These are phyloP conservation scores for Penicillium canariense DNA, from an alignment of 495 filamentous ascomycete species.

Conservation along the genomic window DNA sequence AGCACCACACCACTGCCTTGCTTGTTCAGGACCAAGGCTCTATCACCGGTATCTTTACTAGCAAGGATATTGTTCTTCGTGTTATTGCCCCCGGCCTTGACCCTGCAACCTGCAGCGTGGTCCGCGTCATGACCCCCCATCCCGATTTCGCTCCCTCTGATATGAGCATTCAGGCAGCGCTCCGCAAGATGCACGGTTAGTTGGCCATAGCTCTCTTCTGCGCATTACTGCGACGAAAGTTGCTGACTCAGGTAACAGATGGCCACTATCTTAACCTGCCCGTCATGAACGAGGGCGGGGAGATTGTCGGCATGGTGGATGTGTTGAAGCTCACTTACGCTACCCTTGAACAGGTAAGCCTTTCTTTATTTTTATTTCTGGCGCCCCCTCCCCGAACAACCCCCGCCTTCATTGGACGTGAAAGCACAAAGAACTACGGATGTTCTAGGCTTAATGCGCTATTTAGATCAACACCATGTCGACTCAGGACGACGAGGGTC, in stretches of 20 bases:
- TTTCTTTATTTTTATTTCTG: neutral
- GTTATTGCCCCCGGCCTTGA: slow-evolving; percentile 97
- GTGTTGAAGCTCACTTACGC: slow-evolving; percentile 97
- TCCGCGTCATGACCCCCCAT: slow-evolving; percentile 98
- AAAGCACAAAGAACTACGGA: no score
- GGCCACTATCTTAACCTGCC: slow-evolving; percentile 97
- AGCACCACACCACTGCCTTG: slow-evolving; percentile 95
- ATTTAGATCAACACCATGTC: slow-evolving; percentile 71
- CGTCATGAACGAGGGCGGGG: slow-evolving; percentile 95
- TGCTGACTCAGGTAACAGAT: slow-evolving; percentile 54
- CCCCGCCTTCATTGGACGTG: no score
- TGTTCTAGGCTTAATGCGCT: slow-evolving; percentile 7
- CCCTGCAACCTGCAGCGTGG: slow-evolving; percentile 91
- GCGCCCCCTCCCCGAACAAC: no score
- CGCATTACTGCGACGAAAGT: neutral
- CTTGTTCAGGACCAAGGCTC: slow-evolving; percentile 95
- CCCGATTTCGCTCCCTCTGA: slow-evolving; percentile 97
- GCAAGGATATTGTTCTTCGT: slow-evolving; percentile 97
- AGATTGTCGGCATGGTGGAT: slow-evolving; percentile 99
- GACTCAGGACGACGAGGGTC: slow-evolving; percentile 83
- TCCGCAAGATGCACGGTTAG: slow-evolving; percentile 98
- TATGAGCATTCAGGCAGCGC: slow-evolving; percentile 97
- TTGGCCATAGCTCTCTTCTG: neutral
- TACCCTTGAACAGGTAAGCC: slow-evolving; percentile 90
- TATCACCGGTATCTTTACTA: slow-evolving; percentile 98